phyloP scores from a whole-genome alignment of 495 filamentous ascomycete genomes.

The Aspergillus campestris region DNA sequence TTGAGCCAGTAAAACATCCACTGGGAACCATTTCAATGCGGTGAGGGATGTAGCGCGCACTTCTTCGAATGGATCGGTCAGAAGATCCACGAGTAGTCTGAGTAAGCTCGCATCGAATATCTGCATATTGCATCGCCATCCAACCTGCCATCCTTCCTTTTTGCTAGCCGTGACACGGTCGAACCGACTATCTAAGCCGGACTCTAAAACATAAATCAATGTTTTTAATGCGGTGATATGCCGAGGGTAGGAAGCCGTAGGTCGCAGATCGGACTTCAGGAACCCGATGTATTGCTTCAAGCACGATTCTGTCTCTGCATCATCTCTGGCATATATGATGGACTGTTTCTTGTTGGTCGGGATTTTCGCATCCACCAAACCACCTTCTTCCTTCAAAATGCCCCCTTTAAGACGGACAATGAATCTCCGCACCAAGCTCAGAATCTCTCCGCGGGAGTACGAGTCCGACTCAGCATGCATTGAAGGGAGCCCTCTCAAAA shows the following conservation, averaged over 20 bases:
- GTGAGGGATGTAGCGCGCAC: slow-evolving; percentile 58
- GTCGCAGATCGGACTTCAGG: slow-evolving; percentile 59
- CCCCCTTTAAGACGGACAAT: slow-evolving; percentile 52
- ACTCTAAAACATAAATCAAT: slow-evolving; percentile 50
- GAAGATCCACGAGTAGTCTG: slow-evolving; percentile 58
- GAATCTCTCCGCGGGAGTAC: slow-evolving; percentile 66
- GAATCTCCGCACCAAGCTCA: slow-evolving; percentile 58
- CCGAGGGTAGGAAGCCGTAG: slow-evolving; percentile 75
- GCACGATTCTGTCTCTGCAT: slow-evolving; percentile 49
- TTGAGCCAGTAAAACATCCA: slow-evolving; percentile 13
- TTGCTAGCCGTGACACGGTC: slow-evolving; percentile 6
- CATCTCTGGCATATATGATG: slow-evolving; percentile 13
- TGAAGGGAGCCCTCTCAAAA: slow-evolving; percentile 52
- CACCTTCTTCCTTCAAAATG: slow-evolving; percentile 16
- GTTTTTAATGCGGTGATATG: slow-evolving; percentile 73
- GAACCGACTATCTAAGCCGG: slow-evolving; percentile 36
- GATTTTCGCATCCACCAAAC: slow-evolving; percentile 3
- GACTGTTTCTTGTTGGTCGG: slow-evolving; percentile 10
- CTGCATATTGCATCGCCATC: slow-evolving; percentile 45
- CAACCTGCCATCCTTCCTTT: slow-evolving; percentile 15
- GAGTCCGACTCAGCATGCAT: slow-evolving; percentile 80
- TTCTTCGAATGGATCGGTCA: slow-evolving; percentile 89
- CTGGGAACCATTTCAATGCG: slow-evolving; percentile 45
- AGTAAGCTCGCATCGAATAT: slow-evolving; percentile 45
- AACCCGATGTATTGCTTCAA: slow-evolving; percentile 62